These are phyloP conservation scores for Flaveria robusta DNA, from an alignment of 129 eudicot genomes.

Conservation along the genomic window DNA sequence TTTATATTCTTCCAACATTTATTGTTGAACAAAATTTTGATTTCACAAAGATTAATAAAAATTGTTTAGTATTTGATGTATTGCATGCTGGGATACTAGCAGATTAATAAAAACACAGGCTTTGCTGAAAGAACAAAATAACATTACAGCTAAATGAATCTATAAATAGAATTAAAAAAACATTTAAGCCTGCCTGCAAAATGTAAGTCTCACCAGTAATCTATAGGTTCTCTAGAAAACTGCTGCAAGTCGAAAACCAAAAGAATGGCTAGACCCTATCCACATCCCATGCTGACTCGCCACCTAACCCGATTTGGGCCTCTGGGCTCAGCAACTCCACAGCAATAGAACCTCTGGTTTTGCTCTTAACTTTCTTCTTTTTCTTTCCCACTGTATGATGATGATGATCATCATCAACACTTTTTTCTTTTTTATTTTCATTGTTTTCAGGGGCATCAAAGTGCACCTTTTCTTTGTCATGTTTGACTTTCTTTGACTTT, in stretches of 20 bases:
- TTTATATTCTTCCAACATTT: neutral
- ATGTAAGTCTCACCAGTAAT: conserved; percentile 13
- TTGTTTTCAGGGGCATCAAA: conserved; percentile 28
- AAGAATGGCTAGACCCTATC: conserved; percentile 18
- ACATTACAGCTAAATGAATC: conserved; percentile 4
- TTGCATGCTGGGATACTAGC: neutral
- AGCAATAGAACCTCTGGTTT: conserved; percentile 39
- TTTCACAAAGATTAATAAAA: neutral
- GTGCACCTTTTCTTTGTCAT: conserved; percentile 47
- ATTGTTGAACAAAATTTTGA: conserved; percentile 8
- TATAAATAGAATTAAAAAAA: conserved; percentile 5
- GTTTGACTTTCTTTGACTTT: conserved; percentile 43
- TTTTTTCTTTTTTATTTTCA: conserved; percentile 14
- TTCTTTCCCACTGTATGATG: conserved; percentile 29
- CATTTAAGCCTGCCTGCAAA: conserved; percentile 10
- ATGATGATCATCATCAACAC: conserved; percentile 14
- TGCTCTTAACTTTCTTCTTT: conserved; percentile 50
- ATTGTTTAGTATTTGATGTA: neutral
- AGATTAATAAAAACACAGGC: neutral
- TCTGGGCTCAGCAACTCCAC: conserved; percentile 43
- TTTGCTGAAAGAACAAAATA: conserved; percentile 14
- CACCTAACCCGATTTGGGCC: conserved; percentile 80
- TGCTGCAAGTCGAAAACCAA: neutral
- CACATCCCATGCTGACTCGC: conserved; percentile 69
- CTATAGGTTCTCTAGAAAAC: neutral